Evolutionary conservation across 2,329 filamentous ascomycete genomes (phyloP), one percentile per base, ranked within the genome.

Genomic region (Colletotrichum sp.): DNA sequence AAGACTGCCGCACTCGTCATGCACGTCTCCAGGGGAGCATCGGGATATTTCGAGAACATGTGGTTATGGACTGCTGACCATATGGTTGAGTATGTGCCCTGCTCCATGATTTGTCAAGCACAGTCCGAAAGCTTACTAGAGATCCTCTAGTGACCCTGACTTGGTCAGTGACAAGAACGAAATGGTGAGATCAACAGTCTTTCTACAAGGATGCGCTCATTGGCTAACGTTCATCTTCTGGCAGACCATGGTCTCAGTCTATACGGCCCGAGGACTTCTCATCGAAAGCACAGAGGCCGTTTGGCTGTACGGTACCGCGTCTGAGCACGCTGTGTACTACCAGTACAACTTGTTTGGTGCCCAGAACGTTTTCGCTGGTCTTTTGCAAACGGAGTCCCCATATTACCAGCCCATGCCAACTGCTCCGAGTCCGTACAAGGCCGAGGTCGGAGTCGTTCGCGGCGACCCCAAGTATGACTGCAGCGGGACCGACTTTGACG

Each of bases 41-140:
- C 88, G n/a, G 90, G 89, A 6, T 89, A 89, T 75, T 83, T 88
- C 75, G 87, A 89, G 76, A 89, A 90, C 78, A 83, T 87, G 75
- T 94, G 92, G 92, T 89, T 92, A 76, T 95, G 93, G 93, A 90
- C 91, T 12, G 90, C 93, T 3, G 93, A 95, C 80, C 93, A 95
- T 87, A 93, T 79, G 57, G 76, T 81, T 63, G 79, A 81, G 39
- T 44, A 44, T 44, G 39, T n/a, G 1, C 39, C 5, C 39, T 44
- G 9, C 18, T 44, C 18, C 9, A n/a, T 12, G 18, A 10, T 6
- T 12, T 0, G 3, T 10, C 9, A 44, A n/a, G 39, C 18, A 44
- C 18, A 4, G 18, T n/a, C 18, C 18, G 9, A 3, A 44, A n/a
- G 39, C 18, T 44, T 2, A 44, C 39, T 12, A 44, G 16, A n/a